Evolutionary conservation across 2,329 filamentous ascomycete species (phyloP), one percentile per base, ranked within the genome.

Genomic region (Xylaria sp.): DNA sequence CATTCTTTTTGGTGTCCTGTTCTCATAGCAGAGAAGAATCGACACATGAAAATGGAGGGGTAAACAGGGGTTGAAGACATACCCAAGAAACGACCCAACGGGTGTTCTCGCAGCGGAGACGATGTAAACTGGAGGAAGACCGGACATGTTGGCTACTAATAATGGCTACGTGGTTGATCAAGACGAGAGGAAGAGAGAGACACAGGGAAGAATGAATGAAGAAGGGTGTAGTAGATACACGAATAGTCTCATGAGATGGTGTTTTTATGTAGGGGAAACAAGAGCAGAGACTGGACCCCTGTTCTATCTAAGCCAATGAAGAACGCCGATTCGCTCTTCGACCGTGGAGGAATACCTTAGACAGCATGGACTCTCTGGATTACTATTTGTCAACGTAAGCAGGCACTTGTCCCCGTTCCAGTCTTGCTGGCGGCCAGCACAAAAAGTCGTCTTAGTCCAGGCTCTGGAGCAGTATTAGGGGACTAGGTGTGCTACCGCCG

Each of bases 11-110:
- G 28, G 28, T 10, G 23, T 31, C 13, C n/a, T 48, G 15, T n/a
- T 20, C 15, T 46, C 23, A 10, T 20, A 9, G 56, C 31, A 58
- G 18, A 37, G 34, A 9, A 37, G 34, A 37, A 9, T 37, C 4
- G 34, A 58, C 56, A 20, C 25, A 20, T 8, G 13, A 10, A 28
- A 34, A 51, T 4, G 41, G 44, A 51, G 57, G 62, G 62, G 59
- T 13, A 50, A 34, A 23, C 39, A 65, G 12, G 3, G 28, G 59
- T 31, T 8, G 18, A 48, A 15, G 44, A 10, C 87, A 81, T 83
- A 97, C 94, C 96, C 96, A 78, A 97, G 89, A 84, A 99, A 99
- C 74, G 93, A 94, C 78, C 96, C 96, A 74, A 97, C 88, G 63
- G 96, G 96, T 73, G 96, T 99, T 83, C 94, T 90, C 78, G 90